phyloP scores from a whole-genome alignment of 1,284 basidiomycete genomes.

The Hypsizygus ulmarius region DNA sequence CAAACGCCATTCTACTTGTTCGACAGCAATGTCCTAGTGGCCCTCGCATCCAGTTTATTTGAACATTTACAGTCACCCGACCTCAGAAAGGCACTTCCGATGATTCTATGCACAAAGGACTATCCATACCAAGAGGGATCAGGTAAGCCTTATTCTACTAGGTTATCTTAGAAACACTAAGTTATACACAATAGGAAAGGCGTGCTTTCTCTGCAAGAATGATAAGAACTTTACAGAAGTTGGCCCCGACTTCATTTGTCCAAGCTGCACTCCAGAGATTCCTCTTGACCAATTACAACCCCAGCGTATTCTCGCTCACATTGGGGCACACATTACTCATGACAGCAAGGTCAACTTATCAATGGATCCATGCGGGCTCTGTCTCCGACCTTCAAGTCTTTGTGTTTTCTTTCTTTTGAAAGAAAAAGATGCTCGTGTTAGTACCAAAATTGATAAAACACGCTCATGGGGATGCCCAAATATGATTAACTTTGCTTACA shows the following conservation, averaged over 20 bases:
- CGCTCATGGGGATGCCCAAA: conserved; percentile 18
- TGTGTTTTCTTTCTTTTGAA: conserved; percentile 23
- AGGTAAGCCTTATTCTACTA: conserved; percentile 16
- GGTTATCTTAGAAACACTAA: neutral
- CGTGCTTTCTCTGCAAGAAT: conserved; percentile 23
- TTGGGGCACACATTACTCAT: conserved; percentile 26
- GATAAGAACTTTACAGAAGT: conserved; percentile 9
- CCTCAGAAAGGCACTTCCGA: conserved; percentile 18
- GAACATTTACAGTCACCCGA: neutral
- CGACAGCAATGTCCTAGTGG: conserved; percentile 19
- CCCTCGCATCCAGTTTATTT: conserved; percentile 12
- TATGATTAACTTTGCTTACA: conserved; percentile 20
- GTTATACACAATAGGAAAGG: conserved; percentile 16
- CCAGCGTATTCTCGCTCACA: conserved; percentile 21
- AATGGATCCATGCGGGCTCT: conserved; percentile 25
- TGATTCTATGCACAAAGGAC: conserved; percentile 5
- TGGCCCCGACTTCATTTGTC: conserved; percentile 14
- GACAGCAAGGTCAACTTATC: conserved; percentile 17
- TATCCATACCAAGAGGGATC: conserved; percentile 23
- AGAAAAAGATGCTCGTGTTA: conserved; percentile 18
- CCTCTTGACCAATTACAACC: conserved; percentile 16
- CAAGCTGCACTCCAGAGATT: conserved; percentile 15
- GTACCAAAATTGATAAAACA: conserved; percentile 15
- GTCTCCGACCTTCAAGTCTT: conserved; percentile 16
- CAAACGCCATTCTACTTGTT: conserved; percentile 17